A percentile compares a stretch with the other conserved stretches of the same genome.
Conservation (phyloP, 352 stramenopile species). For the Phytophthora uliginosa region DNA sequence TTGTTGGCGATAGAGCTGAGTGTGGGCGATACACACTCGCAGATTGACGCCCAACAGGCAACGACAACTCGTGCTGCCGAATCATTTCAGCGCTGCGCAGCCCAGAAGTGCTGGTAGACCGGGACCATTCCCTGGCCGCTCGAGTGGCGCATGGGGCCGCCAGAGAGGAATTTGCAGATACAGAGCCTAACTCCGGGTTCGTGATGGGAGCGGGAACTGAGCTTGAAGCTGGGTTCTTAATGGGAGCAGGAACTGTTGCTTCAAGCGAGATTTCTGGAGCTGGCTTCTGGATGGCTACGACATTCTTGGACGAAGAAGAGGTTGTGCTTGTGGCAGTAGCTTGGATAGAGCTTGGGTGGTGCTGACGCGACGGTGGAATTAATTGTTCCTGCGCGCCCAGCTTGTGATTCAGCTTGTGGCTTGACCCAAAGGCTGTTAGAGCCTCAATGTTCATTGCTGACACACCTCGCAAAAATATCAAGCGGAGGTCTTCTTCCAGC, state of each 20-base stretch:
- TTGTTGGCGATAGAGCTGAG: slow-evolving; percentile 31
- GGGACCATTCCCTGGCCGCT: slow-evolving; percentile 14
- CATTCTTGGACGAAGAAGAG: neutral
- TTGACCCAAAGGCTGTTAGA: slow-evolving; percentile 67
- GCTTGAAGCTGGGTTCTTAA: neutral
- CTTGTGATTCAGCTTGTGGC: slow-evolving; percentile 40
- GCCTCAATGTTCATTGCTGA: slow-evolving; percentile 88
- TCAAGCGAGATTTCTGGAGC: neutral
- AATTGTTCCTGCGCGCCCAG: slow-evolving; percentile 6
- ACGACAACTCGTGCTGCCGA: slow-evolving; percentile 37
- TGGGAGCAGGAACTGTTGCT: neutral
- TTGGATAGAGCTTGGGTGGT: slow-evolving; percentile 7
- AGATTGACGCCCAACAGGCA: slow-evolving; percentile 4
- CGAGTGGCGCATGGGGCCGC: neutral
- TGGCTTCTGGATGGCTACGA: neutral
- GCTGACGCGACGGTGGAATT: slow-evolving; percentile 4
- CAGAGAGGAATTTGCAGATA: neutral
- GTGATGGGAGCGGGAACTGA: neutral
- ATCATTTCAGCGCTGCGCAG: slow-evolving; percentile 58
- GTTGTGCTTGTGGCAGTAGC: neutral
- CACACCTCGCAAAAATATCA: slow-evolving; percentile 76
- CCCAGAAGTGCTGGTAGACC: slow-evolving; percentile 17
- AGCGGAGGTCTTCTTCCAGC: slow-evolving; percentile 69
- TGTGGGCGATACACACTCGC: slow-evolving; percentile 16
- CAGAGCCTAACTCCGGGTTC: neutral